phyloP scores from a whole-genome alignment of 2,329 filamentous ascomycete genomes.

The Tolypocladium pustulatum region DNA sequence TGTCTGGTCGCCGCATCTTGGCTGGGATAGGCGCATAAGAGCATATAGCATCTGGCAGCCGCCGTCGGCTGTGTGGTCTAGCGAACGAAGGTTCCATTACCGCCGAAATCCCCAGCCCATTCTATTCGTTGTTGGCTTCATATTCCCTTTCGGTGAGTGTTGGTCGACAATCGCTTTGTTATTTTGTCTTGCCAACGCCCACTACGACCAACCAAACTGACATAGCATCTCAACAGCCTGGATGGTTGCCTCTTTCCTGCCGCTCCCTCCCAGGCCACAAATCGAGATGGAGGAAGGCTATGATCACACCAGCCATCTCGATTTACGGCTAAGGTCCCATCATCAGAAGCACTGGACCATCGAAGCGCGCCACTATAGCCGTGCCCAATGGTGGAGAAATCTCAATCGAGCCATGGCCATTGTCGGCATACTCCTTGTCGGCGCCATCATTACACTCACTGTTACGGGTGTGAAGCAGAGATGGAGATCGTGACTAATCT shows the following conservation, averaged over 20 bases:
- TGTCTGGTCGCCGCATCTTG: constrained; percentile 66
- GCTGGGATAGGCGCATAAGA: constrained; percentile 48
- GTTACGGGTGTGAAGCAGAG: constrained; percentile 40
- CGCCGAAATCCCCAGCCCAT: constrained; percentile 65
- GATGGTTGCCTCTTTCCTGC: constrained; percentile 69
- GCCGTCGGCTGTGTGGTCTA: constrained; percentile 56
- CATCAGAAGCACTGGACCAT: constrained; percentile 24
- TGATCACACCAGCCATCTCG: constrained; percentile 27
- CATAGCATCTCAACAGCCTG: constrained; percentile 42
- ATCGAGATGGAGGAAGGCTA: constrained; percentile 39
- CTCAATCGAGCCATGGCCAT: constrained; percentile 49
- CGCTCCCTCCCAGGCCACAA: constrained; percentile 51
- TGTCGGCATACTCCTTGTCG: constrained; percentile 43
- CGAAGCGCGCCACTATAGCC: constrained; percentile 37
- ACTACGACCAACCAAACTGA: neutral
- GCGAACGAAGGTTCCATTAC: constrained; percentile 49
- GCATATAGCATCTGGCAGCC: constrained; percentile 60
- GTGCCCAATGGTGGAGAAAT: constrained; percentile 48
- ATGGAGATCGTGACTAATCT: constrained; percentile 24
- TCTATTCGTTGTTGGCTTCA: constrained; percentile 66
- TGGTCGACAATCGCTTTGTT: too few species aligned
- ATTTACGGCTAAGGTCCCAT: constrained; percentile 23
- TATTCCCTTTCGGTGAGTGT: constrained; percentile 59
- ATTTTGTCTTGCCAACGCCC: neutral
- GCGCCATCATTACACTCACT: constrained; percentile 38